A percentile compares a stretch with the other conserved stretches of the same genome.
phyloP scores from a whole-genome alignment of 495 filamentous ascomycete species.

The Tuber melanosporum region DNA sequence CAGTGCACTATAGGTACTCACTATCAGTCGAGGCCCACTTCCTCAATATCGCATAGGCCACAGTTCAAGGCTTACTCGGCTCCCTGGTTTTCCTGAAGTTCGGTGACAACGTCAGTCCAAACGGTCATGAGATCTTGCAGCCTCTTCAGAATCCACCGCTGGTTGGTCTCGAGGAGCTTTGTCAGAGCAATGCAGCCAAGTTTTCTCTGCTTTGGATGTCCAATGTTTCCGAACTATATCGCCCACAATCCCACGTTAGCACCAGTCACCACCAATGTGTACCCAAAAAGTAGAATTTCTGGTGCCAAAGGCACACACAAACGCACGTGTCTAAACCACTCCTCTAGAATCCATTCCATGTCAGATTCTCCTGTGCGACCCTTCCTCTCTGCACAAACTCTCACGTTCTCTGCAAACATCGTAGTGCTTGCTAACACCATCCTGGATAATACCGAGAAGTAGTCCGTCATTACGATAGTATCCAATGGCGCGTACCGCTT shows the following conservation, averaged over 20 bases:
- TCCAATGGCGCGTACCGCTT: slow-evolving; percentile 56
- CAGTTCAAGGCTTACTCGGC: slow-evolving; percentile 43
- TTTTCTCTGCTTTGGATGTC: slow-evolving; percentile 67
- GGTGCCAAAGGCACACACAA: not conserved
- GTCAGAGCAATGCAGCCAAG: slow-evolving; percentile 76
- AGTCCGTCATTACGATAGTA: slow-evolving; percentile 68
- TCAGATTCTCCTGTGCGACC: slow-evolving; percentile 49
- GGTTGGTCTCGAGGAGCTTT: slow-evolving; percentile 59
- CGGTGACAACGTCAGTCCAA: slow-evolving; percentile 62
- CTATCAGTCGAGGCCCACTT: not conserved
- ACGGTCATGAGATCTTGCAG: slow-evolving; percentile 63
- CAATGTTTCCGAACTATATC: slow-evolving; percentile 64
- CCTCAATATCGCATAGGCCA: not conserved
- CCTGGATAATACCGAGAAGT: slow-evolving; percentile 74
- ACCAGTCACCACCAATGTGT: not conserved
- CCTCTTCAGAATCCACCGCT: slow-evolving; percentile 51
- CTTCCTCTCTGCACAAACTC: slow-evolving; percentile 42
- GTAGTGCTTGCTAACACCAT: slow-evolving; percentile 63
- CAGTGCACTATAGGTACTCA: slow-evolving; percentile 40
- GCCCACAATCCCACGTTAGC: slow-evolving; percentile 1
- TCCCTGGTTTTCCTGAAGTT: slow-evolving; percentile 56
- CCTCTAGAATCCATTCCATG: slow-evolving; percentile 65
- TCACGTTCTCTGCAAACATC: slow-evolving; percentile 57
- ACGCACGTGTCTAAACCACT: slow-evolving; percentile 71
- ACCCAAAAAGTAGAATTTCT: not conserved